A percentile compares a stretch with the other conserved stretches of the same genome.
Evolutionary conservation across 805 yeast genomes (phyloP).

Genomic region (Cyberlindnera samutprakarnensis): DNA sequence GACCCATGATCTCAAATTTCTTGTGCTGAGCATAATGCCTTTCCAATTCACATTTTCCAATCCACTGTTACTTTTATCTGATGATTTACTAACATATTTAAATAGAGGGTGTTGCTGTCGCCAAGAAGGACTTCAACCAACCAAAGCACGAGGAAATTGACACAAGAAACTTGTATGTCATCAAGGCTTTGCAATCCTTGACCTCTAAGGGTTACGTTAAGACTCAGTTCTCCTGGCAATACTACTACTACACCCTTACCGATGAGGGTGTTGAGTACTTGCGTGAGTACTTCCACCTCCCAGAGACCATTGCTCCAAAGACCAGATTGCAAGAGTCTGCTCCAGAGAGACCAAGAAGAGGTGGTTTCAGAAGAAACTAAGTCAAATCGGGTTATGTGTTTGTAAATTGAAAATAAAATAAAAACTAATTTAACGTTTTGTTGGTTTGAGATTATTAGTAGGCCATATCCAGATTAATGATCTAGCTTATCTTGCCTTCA

Average conservation of each 20-base stretch:
- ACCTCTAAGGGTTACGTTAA: slow-evolving; percentile 98
- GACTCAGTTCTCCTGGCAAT: slow-evolving; percentile 99
- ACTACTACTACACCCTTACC: slow-evolving; percentile 99
- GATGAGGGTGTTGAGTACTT: slow-evolving; percentile 99
- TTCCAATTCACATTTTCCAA: too few relatives aligned
- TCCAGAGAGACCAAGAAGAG: slow-evolving; percentile 58
- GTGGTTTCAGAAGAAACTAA: slow-evolving; percentile 32
- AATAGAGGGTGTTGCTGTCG: slow-evolving; percentile 98
- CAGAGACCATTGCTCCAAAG: slow-evolving; percentile 97
- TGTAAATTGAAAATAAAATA: slow-evolving; percentile 19
- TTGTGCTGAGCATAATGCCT: too few relatives aligned
- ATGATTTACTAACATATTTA: slow-evolving; percentile 30
- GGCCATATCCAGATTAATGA: not conserved
- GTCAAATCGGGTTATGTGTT: slow-evolving; percentile 15
- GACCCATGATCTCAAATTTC: too few relatives aligned
- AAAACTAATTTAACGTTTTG: slow-evolving; percentile 14
- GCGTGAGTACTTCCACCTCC: slow-evolving; percentile 96
- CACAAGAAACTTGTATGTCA: slow-evolving; percentile 94
- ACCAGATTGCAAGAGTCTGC: slow-evolving; percentile 95
- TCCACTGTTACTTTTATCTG: too few relatives aligned
- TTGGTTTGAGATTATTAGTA: slow-evolving; percentile 1
- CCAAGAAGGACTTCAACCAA: slow-evolving; percentile 97
- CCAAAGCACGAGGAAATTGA: slow-evolving; percentile 97
- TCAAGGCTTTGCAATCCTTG: slow-evolving; percentile 99
- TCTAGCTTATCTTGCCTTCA: not conserved